Evolutionary conservation across 345 rosid genomes (phyloP).

Genomic region (Salix caprea): DNA sequence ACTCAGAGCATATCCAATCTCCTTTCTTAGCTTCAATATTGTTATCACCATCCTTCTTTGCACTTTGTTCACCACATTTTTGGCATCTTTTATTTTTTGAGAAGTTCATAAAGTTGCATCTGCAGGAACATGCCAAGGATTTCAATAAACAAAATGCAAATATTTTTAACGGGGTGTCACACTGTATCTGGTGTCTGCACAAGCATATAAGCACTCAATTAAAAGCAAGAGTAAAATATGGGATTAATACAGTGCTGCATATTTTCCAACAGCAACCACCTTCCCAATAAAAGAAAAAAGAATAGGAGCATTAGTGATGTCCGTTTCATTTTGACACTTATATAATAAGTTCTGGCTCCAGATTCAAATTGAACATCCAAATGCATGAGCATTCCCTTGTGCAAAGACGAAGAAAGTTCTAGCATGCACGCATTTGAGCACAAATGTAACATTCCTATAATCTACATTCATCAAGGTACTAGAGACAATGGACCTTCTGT

Average conservation of each 20-base stretch:
- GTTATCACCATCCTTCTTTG: slow-evolving; percentile 20
- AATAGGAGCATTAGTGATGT: not conserved
- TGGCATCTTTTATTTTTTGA: slow-evolving; percentile 38
- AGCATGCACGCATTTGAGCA: not conserved
- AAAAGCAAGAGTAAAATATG: not conserved
- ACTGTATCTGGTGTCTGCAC: not conserved
- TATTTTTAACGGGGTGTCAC: not conserved
- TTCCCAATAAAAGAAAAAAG: not conserved
- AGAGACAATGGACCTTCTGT: not conserved
- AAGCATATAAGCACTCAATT: not conserved
- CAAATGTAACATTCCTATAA: not conserved
- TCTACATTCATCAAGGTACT: not conserved
- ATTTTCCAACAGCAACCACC: not conserved
- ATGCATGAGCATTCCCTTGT: not conserved
- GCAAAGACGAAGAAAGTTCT: not conserved
- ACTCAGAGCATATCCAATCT: slow-evolving; percentile 77
- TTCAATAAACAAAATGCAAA: not conserved
- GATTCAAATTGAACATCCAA: not conserved
- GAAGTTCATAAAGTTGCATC: slow-evolving; percentile 59
- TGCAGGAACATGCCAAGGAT: slow-evolving; percentile 21
- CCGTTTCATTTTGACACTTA: not conserved
- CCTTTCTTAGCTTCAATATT: slow-evolving; percentile 47
- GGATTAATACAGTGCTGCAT: not conserved
- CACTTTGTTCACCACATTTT: slow-evolving; percentile 42
- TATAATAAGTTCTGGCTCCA: not conserved